Evolutionary conservation across 2,329 filamentous ascomycete species (phyloP), one percentile per base, ranked within the genome.

Genomic region (Xenosphaeropsis pyriputrescens): DNA sequence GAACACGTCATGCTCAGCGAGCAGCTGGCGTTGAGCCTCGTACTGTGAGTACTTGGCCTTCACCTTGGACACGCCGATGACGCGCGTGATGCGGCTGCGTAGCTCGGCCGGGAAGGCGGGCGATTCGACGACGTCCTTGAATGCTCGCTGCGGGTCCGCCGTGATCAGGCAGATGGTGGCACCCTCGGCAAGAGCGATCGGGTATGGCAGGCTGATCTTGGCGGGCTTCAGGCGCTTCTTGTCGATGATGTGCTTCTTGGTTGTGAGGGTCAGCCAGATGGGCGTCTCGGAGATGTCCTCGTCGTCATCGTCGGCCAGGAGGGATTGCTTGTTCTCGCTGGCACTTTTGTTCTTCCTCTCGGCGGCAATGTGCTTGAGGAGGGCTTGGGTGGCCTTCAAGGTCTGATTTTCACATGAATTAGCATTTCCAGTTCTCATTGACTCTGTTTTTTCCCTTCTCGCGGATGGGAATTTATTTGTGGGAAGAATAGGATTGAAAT

Each of bases 31-130:
- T 59, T 84, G 78, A 38, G 75, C 76, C 64, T 98, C 91, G 61
- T 85, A 98, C 43, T 82, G 75, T 65, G 82, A 79, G 70, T 82
- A 95, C 64, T 91, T 89, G 49, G 79, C 71, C 63, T 89, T 89
- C 50, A 98, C 68, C 60, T 96, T 93, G 50, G 71, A 70, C 47
- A 88, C 64, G 50, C 86, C 85, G 51, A 96, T 79, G 34, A 98
- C 72, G 46, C 77, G 72, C 37, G 75, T 78, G 53, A 89, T 77
- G 48, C 75, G 73, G 54, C 72, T 70, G 51, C 72, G 67, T 43
- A 85, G 68, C 34, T 69, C 67, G 40, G 67, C 63, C 22, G 81
- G 81, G 63, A 85, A 88, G 18, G 75, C 70, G 32, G 79, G 72
- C 39, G 79, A 74, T 37, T 75, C 78, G 45, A 95, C 70, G 34